Percentiles rank a stretch among this genome's conserved stretches.
Conservation (phyloP, 2,329 filamentous ascomycete species). For the Exophiala dermatitidis region DNA sequence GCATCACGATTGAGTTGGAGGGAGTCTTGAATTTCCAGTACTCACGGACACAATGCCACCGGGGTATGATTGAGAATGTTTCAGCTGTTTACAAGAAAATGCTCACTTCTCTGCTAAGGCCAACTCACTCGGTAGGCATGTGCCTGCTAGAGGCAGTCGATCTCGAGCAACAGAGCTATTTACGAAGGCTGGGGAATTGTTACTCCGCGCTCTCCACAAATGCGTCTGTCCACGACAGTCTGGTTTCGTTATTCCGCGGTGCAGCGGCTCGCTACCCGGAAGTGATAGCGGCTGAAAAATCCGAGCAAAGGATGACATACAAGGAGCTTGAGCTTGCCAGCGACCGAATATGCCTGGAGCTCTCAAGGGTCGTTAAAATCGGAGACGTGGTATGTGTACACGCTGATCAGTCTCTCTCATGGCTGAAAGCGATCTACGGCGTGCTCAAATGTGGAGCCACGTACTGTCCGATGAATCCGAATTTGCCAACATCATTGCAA, state of each 20-base stretch:
- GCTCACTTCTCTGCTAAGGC: no score
- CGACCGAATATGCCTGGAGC: neutral
- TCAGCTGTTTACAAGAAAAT: no score
- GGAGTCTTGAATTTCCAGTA: no score
- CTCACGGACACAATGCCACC: no score
- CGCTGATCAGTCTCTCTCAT: conserved; percentile 32
- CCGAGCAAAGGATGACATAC: conserved; percentile 3
- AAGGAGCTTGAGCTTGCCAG: conserved; percentile 5
- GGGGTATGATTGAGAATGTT: no score
- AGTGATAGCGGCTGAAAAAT: conserved; percentile 4
- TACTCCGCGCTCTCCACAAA: no score
- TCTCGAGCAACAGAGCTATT: no score
- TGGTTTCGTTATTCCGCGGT: conserved; percentile 22
- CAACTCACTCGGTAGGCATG: no score
- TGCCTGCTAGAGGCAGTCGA: no score
- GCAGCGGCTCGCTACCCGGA: conserved; percentile 5
- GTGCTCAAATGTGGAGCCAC: conserved; percentile 31
- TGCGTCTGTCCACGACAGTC: conserved; percentile 12
- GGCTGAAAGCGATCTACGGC: conserved; percentile 34
- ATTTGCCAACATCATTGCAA: conserved; percentile 23
- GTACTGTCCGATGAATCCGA: conserved; percentile 31
- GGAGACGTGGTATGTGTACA: conserved; percentile 33
- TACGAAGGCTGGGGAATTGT: no score
- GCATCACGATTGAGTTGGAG: no score
- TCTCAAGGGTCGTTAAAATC: conserved; percentile 8